A percentile compares a stretch with the other conserved stretches of the same genome.
Conservation (phyloP, 228 moss, liverwort and hornwort genomes). For the Sphagnum magellanicum region DNA sequence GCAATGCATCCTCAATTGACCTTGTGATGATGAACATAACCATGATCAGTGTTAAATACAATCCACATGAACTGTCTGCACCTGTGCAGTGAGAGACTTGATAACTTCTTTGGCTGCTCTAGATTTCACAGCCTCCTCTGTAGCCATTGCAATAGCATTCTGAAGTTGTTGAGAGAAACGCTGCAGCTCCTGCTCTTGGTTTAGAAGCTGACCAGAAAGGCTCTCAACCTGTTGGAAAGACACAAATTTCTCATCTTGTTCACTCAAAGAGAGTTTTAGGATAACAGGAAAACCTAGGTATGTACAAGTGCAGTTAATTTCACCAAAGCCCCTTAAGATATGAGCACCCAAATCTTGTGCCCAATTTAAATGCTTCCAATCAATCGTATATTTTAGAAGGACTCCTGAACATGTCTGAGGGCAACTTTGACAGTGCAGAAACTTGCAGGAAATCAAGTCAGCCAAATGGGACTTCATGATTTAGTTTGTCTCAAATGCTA, state of each 20-base stretch:
- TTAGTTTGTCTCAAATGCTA: neutral
- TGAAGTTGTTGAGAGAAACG: constrained; percentile 51
- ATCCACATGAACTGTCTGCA: constrained; percentile 3
- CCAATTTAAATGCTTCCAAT: too few relatives aligned
- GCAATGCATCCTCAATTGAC: neutral
- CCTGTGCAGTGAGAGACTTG: constrained; percentile 92
- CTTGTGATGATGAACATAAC: neutral
- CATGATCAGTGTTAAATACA: neutral
- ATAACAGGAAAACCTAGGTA: neutral
- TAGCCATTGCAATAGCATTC: constrained; percentile 70
- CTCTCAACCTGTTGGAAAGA: constrained; percentile 49
- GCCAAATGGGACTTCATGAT: neutral
- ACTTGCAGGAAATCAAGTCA: neutral
- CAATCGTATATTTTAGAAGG: too few relatives aligned
- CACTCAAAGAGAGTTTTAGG: neutral
- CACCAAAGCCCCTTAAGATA: too few relatives aligned
- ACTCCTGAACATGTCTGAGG: too few relatives aligned
- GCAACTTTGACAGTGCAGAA: neutral
- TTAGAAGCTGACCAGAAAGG: constrained; percentile 57
- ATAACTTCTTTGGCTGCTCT: constrained; percentile 94
- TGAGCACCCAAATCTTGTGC: too few relatives aligned
- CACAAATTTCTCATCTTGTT: neutral
- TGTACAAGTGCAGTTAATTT: neutral
- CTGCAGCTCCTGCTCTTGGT: constrained; percentile 69
- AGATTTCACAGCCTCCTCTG: constrained; percentile 81